Conservation (phyloP, 106 monocot species). For the Allium fistulosum region DNA sequence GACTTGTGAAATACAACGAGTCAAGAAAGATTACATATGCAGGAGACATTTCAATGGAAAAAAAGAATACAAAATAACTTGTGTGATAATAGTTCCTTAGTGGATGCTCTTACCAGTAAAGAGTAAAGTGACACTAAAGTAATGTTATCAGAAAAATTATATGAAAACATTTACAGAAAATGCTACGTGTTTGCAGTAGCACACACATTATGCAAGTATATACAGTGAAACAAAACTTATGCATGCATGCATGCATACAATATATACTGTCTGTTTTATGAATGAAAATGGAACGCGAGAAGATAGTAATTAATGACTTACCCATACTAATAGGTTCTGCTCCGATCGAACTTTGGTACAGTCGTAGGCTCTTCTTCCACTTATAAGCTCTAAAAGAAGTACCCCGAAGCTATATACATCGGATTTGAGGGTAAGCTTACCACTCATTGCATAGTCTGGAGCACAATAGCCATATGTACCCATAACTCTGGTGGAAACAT, state of each 20-base stretch:
- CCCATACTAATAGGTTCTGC: slow-evolving; percentile 53
- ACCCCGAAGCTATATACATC: slow-evolving; percentile 74
- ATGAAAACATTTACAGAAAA: too few species aligned
- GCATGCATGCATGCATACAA: background rate
- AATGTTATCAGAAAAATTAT: too few species aligned
- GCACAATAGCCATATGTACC: slow-evolving; percentile 78
- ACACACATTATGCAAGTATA: background rate
- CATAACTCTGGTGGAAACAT: slow-evolving; percentile 79
- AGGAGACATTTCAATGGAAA: too few species aligned
- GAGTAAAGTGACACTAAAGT: too few species aligned
- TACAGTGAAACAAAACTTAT: background rate
- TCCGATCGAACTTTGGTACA: slow-evolving; percentile 22
- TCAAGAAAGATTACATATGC: too few species aligned
- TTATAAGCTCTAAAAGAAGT: slow-evolving; percentile 54
- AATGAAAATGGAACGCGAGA: background rate
- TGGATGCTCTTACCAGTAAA: too few species aligned
- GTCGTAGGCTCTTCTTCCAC: slow-evolving; percentile 53
- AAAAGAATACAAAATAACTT: too few species aligned
- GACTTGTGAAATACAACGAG: too few species aligned
- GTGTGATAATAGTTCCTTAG: too few species aligned
- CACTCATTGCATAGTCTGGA: slow-evolving; percentile 68
- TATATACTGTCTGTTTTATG: too few species aligned
- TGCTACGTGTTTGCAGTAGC: background rate
- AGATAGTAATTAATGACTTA: slow-evolving; percentile 13
- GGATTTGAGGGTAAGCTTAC: slow-evolving; percentile 61